These are phyloP conservation scores for Sedum album DNA, from an alignment of 164 flowering plant genomes.

Conservation along the genomic window DNA sequence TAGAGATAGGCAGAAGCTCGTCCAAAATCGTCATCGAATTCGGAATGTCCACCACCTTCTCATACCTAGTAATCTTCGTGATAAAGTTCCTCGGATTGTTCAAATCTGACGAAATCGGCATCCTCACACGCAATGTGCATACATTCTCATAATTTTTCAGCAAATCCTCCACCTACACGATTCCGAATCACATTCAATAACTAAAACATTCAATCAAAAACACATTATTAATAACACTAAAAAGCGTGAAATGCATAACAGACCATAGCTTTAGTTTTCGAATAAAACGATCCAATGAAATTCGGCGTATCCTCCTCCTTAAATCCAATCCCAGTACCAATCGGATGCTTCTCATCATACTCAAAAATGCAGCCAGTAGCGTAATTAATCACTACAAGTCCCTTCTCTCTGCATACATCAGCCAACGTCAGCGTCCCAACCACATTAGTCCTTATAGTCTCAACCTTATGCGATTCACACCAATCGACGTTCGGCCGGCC, in stretches of 20 bases:
- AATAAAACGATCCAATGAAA: neutral
- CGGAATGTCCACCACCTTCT: slow-evolving; percentile 3
- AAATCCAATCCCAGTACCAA: neutral
- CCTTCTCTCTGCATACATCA: neutral
- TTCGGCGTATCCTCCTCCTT: neutral
- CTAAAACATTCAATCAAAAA: neutral
- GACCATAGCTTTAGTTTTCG: neutral
- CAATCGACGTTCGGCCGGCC: too few relatives aligned
- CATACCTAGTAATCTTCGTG: neutral
- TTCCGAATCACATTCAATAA: neutral
- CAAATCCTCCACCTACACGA: slow-evolving; percentile 2
- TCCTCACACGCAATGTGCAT: neutral
- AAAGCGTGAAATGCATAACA: neutral
- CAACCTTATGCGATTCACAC: too few relatives aligned
- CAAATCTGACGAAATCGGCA: neutral
- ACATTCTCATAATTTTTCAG: neutral
- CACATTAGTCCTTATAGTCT: too few relatives aligned
- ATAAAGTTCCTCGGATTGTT: neutral
- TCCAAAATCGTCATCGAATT: neutral
- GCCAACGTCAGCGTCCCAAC: neutral
- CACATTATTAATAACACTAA: too few relatives aligned
- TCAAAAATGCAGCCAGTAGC: neutral
- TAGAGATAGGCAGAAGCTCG: neutral
- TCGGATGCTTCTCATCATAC: neutral
- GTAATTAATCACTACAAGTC: neutral